Percentiles rank a stretch among this genome's conserved stretches.
Conservation (phyloP, 176 grass and related monocot species). For the Oryza meridionalis region DNA sequence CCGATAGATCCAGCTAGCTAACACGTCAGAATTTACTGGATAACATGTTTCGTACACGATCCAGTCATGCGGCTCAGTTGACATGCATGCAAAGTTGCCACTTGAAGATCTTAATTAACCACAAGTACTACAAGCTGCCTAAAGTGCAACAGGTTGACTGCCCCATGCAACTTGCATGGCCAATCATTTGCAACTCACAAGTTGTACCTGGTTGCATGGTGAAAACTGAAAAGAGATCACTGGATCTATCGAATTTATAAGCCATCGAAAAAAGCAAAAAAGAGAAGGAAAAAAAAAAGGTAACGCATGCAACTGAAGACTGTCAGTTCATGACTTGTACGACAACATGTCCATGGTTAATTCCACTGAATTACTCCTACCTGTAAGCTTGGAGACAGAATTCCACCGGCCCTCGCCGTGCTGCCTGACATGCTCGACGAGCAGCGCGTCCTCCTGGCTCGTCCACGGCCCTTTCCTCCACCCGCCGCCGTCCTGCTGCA, state of each 20-base stretch:
- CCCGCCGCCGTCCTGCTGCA: constrained; percentile 38
- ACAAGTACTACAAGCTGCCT: background rate
- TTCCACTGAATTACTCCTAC: constrained; percentile 2
- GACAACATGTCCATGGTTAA: background rate
- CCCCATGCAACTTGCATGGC: background rate
- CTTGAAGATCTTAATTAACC: constrained; percentile 12
- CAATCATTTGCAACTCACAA: constrained; percentile 24
- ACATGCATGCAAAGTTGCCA: constrained; percentile 21
- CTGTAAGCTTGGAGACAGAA: constrained; percentile 84
- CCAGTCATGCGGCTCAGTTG: background rate
- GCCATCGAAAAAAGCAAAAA: background rate
- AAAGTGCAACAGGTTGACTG: constrained; percentile 18
- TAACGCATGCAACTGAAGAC: background rate
- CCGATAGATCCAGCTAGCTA: background rate
- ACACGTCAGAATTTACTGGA: background rate
- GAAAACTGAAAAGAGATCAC: background rate
- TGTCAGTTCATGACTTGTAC: background rate
- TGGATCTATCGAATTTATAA: background rate
- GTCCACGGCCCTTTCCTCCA: constrained; percentile 99
- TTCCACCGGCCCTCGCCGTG: constrained; percentile 97
- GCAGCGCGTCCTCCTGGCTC: constrained; percentile 76
- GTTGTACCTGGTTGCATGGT: background rate
- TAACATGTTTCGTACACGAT: constrained; percentile 1
- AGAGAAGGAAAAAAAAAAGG: background rate
- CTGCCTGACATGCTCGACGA: constrained; percentile 72